Evolutionary conservation across 2,329 filamentous ascomycete species (phyloP), one percentile per base, ranked within the genome.

Genomic region (Lasiodiplodia hormozganensis): DNA sequence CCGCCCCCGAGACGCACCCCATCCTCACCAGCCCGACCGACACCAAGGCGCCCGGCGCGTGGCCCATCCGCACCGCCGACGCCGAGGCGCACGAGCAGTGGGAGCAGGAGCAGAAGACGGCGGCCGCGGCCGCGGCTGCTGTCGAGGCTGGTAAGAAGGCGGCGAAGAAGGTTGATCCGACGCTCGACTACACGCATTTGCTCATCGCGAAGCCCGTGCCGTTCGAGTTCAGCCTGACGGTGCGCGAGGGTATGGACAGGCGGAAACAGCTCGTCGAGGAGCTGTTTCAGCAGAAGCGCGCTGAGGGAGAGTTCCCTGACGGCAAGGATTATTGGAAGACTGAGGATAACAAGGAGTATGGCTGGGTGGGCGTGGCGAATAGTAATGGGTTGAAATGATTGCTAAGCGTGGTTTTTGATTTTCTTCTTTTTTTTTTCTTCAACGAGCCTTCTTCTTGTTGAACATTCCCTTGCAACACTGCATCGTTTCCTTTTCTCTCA

Each of bases 161-260:
- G 47, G 70, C 72, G 11, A 64, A 71, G 49, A 62, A 62, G 53
- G 67, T 75, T n/a, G 81, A 83, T 60, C 81, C 81, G 0, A 83
- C 82, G 0, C 78, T 83, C 47, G 76, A 82, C 70, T 83, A 79
- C 72, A 79, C 80, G 14, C 81, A 79, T 14, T 72, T 84, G 12
- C 76, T 84, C 38, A 84, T 83, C 56, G 81, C 82, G 1, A 83
- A 84, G 69, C 82, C 82, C 1, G 71, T 80, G 18, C 82, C 82
- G 0, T 84, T 84, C 75, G 76, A 78, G 51, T 83, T 84, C 70
- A 67, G 77, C 12, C 74, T 84, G 28, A 73, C 67, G 54, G 76
- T 82, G 4, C 77, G 82, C 3, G 69, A 75, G 54, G 40, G 53
- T 12, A 70, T 75, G 62, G 62, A 71, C 18, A 70, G 70, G 4